phyloP scores from a whole-genome alignment of 208 protist species.

The Wallacemonas collosoma region DNA sequence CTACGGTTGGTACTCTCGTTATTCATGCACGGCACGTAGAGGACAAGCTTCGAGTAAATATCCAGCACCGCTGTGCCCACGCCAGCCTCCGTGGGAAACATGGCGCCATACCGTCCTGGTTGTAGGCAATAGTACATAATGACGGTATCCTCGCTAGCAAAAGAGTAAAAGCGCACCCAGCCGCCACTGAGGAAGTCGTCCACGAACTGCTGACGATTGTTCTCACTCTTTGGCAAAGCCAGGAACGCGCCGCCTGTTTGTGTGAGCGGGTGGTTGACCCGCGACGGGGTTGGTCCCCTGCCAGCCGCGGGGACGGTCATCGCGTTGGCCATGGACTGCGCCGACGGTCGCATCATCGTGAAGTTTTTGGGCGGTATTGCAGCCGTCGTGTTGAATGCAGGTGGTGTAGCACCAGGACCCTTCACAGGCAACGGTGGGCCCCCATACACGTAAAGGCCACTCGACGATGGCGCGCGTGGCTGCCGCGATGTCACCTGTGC shows the following conservation, averaged over 20 bases:
- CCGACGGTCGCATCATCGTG: conserved; percentile 36
- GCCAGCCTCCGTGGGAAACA: conserved; percentile 80
- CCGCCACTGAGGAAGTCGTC: conserved; percentile 82
- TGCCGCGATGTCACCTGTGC: neutral
- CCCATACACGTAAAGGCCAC: conserved; percentile 50
- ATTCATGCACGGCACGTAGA: conserved; percentile 88
- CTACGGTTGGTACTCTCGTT: conserved; percentile 83
- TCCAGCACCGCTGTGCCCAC: conserved; percentile 85
- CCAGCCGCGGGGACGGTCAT: conserved; percentile 22
- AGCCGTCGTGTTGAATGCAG: conserved; percentile 30
- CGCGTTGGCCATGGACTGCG: conserved; percentile 50
- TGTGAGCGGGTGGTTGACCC: conserved; percentile 20
- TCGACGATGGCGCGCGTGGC: conserved; percentile 46
- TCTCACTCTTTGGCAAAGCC: conserved; percentile 69
- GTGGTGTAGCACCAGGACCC: conserved; percentile 46
- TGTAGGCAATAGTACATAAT: conserved; percentile 90
- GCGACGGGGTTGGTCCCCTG: conserved; percentile 10
- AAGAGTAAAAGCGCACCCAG: conserved; percentile 88
- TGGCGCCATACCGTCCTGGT: conserved; percentile 83
- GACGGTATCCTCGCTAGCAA: conserved; percentile 75
- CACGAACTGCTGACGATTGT: conserved; percentile 79
- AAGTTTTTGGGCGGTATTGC: conserved; percentile 48
- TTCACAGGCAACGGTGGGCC: conserved; percentile 69
- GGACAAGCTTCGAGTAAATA: conserved; percentile 76
- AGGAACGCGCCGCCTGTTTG: conserved; percentile 51